phyloP scores from a whole-genome alignment of 108 stramenopile genomes.

The Skeletonema grethae region DNA sequence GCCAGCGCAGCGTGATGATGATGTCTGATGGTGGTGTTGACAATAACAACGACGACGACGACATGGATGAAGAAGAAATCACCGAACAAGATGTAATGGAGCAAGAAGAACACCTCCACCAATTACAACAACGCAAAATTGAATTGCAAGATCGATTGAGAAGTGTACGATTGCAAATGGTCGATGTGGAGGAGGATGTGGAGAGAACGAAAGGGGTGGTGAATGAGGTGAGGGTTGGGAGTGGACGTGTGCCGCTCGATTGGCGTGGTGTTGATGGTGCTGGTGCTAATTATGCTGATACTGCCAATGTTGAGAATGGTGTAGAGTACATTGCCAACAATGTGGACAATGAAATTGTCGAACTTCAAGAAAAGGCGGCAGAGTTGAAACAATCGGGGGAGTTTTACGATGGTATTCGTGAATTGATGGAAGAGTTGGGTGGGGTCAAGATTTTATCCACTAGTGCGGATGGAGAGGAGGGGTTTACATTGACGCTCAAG shows the following conservation, averaged over 20 bases:
- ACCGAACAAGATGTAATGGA: conserved; percentile 37
- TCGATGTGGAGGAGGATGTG: conserved; percentile 24
- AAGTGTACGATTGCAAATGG: conserved; percentile 19
- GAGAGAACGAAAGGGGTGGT: conserved; percentile 16
- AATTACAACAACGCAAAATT: conserved; percentile 12
- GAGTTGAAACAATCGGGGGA: conserved; percentile 54
- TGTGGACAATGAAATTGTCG: conserved; percentile 32
- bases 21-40: conserved; percentile 26
- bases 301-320: too few species aligned
- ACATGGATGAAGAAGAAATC: conserved; percentile 29
- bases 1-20: conserved; percentile 9
- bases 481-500: conserved; percentile 28
- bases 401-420: conserved; percentile 58
- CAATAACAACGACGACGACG: neutral
- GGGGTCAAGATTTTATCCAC: conserved; percentile 57
- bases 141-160: conserved; percentile 32
- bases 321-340: conserved; percentile 14
- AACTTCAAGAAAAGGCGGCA: conserved; percentile 42
- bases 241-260: conserved; percentile 30
- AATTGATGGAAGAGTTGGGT: conserved; percentile 68
- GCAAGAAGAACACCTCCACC: conserved; percentile 46
- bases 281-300: too few species aligned
- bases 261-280: conserved; percentile 5
- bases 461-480: conserved; percentile 13
- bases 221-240: conserved; percentile 36